Conservation (phyloP, 2,329 filamentous ascomycete genomes). For the Cryphonectria radicalis region DNA sequence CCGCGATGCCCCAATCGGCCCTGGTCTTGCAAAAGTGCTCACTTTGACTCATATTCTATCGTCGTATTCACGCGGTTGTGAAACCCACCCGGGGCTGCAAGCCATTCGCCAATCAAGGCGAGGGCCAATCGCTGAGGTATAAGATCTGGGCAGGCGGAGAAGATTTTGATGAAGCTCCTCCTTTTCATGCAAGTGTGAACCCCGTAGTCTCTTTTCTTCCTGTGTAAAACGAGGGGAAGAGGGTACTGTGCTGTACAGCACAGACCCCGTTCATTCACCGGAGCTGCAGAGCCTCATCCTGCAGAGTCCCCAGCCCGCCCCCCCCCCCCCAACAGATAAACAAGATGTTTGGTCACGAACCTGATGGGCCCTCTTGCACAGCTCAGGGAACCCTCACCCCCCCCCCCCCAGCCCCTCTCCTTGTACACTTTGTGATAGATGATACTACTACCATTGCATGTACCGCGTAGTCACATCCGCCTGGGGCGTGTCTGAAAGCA, state of each 20-base stretch:
- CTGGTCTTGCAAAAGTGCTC: not conserved
- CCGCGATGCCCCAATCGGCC: not conserved
- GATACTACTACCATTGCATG: not conserved
- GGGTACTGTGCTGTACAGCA: not conserved
- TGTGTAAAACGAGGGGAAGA: not conserved
- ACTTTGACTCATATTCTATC: conserved; percentile 13
- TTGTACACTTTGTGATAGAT: not conserved
- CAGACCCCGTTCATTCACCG: not conserved
- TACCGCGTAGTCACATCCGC: not conserved
- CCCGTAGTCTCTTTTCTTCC: not conserved
- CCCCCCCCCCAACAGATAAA: not conserved
- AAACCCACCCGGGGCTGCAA: not conserved
- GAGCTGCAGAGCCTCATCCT: not conserved
- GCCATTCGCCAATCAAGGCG: conserved; percentile 4
- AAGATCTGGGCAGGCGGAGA: not conserved
- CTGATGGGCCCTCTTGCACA: not conserved
- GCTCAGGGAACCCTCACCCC: not conserved
- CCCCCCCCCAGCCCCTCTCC: too few relatives aligned
- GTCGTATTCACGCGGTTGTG: not conserved
- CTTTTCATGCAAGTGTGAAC: conserved; percentile 1
- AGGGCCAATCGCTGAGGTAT: not conserved
- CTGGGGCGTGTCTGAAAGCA: not conserved
- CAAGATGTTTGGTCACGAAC: not conserved
- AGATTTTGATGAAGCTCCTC: not conserved
- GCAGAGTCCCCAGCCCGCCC: not conserved